A percentile compares a stretch with the other conserved stretches of the same genome.
Conservation (phyloP, 169 alveolate species). For the Cryptosporidium baileyi region DNA sequence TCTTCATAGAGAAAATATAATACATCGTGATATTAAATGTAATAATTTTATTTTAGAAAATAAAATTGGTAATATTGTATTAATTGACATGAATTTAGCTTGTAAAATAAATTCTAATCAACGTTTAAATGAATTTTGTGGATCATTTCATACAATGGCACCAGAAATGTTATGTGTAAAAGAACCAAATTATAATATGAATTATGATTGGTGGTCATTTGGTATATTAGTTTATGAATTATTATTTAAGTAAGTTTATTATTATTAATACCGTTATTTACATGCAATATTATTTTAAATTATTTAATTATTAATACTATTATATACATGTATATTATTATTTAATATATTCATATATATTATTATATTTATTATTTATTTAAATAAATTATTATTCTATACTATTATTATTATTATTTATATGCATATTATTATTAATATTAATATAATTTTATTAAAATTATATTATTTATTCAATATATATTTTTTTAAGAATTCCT, state of each 20-base stretch:
- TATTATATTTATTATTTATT: background rate
- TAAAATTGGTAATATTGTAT: background rate
- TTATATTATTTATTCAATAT: background rate
- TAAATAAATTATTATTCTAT: background rate
- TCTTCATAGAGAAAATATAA: conserved; percentile 31
- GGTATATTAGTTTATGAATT: conserved; percentile 47
- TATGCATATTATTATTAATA: background rate
- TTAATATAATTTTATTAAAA: background rate
- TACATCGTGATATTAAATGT: conserved; percentile 57
- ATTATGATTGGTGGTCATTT: conserved; percentile 60
- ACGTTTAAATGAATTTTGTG: conserved; percentile 47
- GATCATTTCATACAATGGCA: conserved; percentile 62
- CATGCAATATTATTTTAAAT: no score
- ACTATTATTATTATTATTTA: background rate
- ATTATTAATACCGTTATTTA: no score
- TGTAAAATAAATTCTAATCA: background rate
- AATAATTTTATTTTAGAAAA: conserved; percentile 20
- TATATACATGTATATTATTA: no score
- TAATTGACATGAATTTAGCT: conserved; percentile 47
- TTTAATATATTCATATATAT: background rate
- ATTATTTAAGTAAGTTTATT: conserved; percentile 32
- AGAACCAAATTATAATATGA: conserved; percentile 20
- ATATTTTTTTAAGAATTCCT: conserved; percentile 40
- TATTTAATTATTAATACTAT: background rate
- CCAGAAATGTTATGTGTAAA: conserved; percentile 58